Base-by-base conservation (phyloP, 225 moss, liverwort and hornwort species). In the Bryum argenteum region DNA sequence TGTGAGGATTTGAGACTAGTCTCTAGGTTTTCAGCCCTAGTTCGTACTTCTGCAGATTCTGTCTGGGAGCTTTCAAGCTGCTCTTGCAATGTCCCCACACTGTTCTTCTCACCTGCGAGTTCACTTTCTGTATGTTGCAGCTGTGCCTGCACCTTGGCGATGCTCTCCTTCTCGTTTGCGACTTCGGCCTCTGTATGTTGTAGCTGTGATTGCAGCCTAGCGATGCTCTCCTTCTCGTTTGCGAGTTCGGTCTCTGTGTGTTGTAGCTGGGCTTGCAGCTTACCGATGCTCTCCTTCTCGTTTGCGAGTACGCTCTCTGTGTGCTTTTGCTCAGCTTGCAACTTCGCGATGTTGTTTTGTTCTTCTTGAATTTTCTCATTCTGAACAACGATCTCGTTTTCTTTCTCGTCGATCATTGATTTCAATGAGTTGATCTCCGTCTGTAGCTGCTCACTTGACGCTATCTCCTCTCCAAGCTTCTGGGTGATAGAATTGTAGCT, bases 91-190 rank as follows among this genome's bases (percentile, higher is more conserved):
- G 48, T 52, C 12, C 19, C 54, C 24, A 65, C 71, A 60, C 13
- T 33, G 26, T 55, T 55, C 54, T 77, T 68, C 54, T 81, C 84
- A 78, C 58, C 51, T 56, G 65, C 75, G 65, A 81, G 75, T 60
- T 81, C 69, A 28, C 68, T 44, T 72, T 76, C 72, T 45, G 65
- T 51, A 62, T n/a, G 71, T 74, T 48, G 76, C 54, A 82, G 63
- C 69, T 66, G 54, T 19, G 26, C 65, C 55, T 66, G 74, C 66
- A 78, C 41, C 17, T 24, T 62, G 10, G 20, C 47, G 48, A 66
- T 70, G 54, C 20, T 9, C 14, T 28, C 28, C 28, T 28, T 28
- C 28, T 28, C 28, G 28, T 28, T 28, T 28, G 28, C 28, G 68
- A 81, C 72, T 60, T 79, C 69, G 26, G 71, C 43, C 68, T 76